phyloP scores from a whole-genome alignment of 306 rosid species.

The Cucumis cinereus region DNA sequence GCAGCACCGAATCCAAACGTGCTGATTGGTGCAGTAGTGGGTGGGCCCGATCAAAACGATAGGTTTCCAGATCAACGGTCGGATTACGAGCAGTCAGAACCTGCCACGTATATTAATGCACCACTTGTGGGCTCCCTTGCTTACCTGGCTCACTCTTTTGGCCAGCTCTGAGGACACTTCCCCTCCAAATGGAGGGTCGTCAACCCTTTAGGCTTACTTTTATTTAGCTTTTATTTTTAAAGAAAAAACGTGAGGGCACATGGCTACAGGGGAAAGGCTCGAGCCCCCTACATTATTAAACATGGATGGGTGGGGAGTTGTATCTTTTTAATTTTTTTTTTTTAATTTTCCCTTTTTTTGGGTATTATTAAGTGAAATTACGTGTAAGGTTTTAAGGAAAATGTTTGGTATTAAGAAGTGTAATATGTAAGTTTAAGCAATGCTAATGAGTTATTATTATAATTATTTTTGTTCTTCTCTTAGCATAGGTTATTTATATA shows the following conservation, averaged over 20 bases:
- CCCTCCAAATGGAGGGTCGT: slow-evolving; percentile 1
- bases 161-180: slow-evolving; percentile 26
- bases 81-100: slow-evolving; percentile 59
- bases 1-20: slow-evolving; percentile 46
- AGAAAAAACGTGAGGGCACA: slow-evolving; percentile 20
- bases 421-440: neutral
- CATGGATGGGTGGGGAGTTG: neutral
- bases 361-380: neutral
- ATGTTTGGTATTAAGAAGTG: neutral
- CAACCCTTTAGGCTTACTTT: too few relatives aligned
- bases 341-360: too few relatives aligned
- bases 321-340: too few relatives aligned
- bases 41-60: slow-evolving; percentile 51
- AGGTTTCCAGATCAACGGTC: slow-evolving; percentile 55
- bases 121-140: slow-evolving; percentile 53
- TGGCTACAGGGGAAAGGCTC: slow-evolving; percentile 4
- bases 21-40: slow-evolving; percentile 47
- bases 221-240: neutral
- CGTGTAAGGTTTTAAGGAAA: neutral
- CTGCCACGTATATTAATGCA: slow-evolving; percentile 56
- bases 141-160: slow-evolving; percentile 59
- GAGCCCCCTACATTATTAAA: slow-evolving; percentile 16
- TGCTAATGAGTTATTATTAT: neutral
- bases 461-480: neutral
- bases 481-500: neutral